phyloP scores from a whole-genome alignment of 176 grass and related monocot genomes.

The Luzula sylvatica region DNA sequence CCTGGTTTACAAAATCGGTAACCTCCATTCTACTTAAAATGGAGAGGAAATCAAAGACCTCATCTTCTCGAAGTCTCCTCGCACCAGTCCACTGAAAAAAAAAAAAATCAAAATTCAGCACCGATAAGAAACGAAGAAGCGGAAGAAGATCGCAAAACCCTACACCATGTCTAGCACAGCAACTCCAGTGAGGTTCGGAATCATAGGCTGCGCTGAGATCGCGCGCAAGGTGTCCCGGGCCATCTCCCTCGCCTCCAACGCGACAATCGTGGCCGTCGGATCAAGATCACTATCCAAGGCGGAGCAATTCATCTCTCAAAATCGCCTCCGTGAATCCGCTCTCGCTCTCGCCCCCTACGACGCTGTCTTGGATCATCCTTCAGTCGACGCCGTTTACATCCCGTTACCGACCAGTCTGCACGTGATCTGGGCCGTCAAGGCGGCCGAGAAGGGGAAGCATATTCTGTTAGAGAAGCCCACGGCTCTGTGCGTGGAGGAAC shows the following conservation, averaged over 20 bases:
- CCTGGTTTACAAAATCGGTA: no score
- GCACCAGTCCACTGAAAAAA: no score
- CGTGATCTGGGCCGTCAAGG: constrained; percentile 51
- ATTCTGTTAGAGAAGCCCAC: constrained; percentile 87
- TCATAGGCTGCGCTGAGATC: constrained; percentile 65
- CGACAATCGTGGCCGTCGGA: constrained; percentile 37
- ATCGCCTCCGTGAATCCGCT: constrained; percentile 15
- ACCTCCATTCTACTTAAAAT: no score
- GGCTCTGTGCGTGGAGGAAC: constrained; percentile 52
- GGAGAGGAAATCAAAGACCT: no score
- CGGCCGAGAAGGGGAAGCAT: constrained; percentile 52
- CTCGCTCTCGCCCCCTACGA: constrained; percentile 58
- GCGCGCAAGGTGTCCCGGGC: constrained; percentile 58
- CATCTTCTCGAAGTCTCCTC: no score
- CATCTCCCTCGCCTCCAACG: constrained; percentile 38
- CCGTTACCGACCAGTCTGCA: constrained; percentile 77
- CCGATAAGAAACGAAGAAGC: no score
- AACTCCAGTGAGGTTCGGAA: constrained; percentile 44
- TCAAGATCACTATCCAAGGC: constrained; percentile 61
- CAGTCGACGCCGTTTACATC: constrained; percentile 63
- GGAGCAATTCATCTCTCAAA: constrained; percentile 46
- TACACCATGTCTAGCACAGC: constrained; percentile 14
- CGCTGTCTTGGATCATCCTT: constrained; percentile 51
- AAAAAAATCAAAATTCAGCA: no score
- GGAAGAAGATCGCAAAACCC: no score